Evolutionary conservation across 768 basidiomycete species (phyloP).

Genomic region (Collybia nuda): DNA sequence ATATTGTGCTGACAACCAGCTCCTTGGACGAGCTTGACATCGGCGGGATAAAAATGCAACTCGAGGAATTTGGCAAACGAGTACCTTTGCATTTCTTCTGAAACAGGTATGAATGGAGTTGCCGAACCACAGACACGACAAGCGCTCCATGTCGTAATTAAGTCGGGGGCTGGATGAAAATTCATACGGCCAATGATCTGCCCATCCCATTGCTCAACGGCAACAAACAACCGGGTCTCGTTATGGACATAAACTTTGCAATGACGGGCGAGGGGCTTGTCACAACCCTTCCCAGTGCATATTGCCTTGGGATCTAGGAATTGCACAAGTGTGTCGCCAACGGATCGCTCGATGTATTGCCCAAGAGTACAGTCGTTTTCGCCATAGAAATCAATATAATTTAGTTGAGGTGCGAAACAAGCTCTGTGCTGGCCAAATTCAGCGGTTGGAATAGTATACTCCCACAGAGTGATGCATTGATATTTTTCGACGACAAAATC

Average conservation of each 20-base stretch:
- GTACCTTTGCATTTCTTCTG: slow-evolving; percentile 89
- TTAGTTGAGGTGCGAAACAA: slow-evolving; percentile 74
- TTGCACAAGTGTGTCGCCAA: slow-evolving; percentile 65
- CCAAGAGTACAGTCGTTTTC: slow-evolving; percentile 92
- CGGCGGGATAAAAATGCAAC: slow-evolving; percentile 91
- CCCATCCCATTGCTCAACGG: slow-evolving; percentile 87
- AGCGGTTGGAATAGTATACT: slow-evolving; percentile 74
- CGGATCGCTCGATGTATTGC: slow-evolving; percentile 85
- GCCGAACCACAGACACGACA: slow-evolving; percentile 79
- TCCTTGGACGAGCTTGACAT: slow-evolving; percentile 80
- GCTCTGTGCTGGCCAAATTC: slow-evolving; percentile 68
- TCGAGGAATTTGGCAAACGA: slow-evolving; percentile 97
- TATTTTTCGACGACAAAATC: slow-evolving; percentile 92
- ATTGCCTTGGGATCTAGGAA: slow-evolving; percentile 73
- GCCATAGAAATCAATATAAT: slow-evolving; percentile 86
- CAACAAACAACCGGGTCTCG: slow-evolving; percentile 76
- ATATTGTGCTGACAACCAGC: slow-evolving; percentile 94
- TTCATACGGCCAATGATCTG: slow-evolving; percentile 61
- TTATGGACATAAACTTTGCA: slow-evolving; percentile 92
- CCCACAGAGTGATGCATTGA: slow-evolving; percentile 81
- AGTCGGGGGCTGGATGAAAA: slow-evolving; percentile 61
- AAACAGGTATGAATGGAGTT: slow-evolving; percentile 86
- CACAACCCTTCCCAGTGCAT: slow-evolving; percentile 84
- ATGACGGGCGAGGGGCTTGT: slow-evolving; percentile 78
- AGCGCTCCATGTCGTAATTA: slow-evolving; percentile 88